phyloP scores from a whole-genome alignment of 345 rosid genomes.

The Aquilaria sinensis region DNA sequence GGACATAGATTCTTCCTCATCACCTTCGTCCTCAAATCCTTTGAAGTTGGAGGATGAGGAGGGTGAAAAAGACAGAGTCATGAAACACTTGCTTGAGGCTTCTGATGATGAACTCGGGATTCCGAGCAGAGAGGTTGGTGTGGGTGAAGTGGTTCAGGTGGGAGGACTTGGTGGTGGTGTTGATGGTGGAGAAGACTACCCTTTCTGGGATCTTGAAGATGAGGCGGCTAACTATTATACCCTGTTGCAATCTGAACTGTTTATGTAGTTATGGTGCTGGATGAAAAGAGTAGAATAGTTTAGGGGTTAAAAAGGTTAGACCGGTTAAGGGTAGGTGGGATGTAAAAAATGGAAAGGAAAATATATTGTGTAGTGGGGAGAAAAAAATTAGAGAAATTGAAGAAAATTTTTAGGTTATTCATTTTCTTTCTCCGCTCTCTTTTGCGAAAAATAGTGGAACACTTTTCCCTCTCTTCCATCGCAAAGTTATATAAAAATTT shows the following conservation, averaged over 20 bases:
- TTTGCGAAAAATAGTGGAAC: slow-evolving; percentile 2
- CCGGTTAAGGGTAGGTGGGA: slow-evolving; percentile 5
- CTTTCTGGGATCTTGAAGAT: slow-evolving; percentile 75
- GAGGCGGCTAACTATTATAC: slow-evolving; percentile 61
- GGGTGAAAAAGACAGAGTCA: slow-evolving; percentile 47
- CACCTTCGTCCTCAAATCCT: slow-evolving; percentile 21
- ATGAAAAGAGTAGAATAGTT: too few relatives aligned
- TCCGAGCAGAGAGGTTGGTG: slow-evolving; percentile 34
- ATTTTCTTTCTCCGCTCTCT: slow-evolving; percentile 11
- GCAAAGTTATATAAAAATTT: too few relatives aligned
- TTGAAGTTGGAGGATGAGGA: slow-evolving; percentile 17
- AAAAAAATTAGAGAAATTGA: slow-evolving; percentile 7
- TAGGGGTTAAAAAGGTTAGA: background rate
- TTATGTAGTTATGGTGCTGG: slow-evolving; percentile 28
- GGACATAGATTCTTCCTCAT: slow-evolving; percentile 8
- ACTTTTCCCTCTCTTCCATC: background rate
- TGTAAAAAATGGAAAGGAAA: slow-evolving; percentile 11
- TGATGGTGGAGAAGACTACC: slow-evolving; percentile 28
- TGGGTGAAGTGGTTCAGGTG: slow-evolving; percentile 11
- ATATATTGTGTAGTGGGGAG: background rate
- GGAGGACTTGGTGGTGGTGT: slow-evolving; percentile 13
- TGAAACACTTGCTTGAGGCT: slow-evolving; percentile 75
- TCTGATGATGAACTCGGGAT: slow-evolving; percentile 93
- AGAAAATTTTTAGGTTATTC: slow-evolving; percentile 14
- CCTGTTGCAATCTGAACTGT: slow-evolving; percentile 55